A percentile compares a stretch with the other conserved stretches of the same genome.
Evolutionary conservation across 2,329 filamentous ascomycete species (phyloP).

Genomic region (Talaromyces amestolkiae): DNA sequence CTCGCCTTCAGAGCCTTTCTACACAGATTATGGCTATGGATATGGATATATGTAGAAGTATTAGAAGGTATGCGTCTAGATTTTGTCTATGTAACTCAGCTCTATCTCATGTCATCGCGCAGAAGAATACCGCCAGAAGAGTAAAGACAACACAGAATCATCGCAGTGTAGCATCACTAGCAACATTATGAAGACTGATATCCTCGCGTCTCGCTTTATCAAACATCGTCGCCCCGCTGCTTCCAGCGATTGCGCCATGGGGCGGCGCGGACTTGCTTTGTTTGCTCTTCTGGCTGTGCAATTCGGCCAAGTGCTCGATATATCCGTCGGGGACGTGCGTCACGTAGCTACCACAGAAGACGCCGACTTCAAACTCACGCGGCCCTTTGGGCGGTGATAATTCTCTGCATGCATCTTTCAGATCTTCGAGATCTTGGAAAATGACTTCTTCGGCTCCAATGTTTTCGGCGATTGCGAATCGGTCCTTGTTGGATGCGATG

Average conservation of each 20-base stretch:
- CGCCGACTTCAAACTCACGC: slow-evolving; percentile 78
- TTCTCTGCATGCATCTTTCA: slow-evolving; percentile 75
- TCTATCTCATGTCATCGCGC: neutral
- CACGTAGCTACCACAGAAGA: slow-evolving; percentile 85
- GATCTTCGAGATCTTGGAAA: slow-evolving; percentile 72
- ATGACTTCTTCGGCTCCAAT: slow-evolving; percentile 75
- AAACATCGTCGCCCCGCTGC: slow-evolving; percentile 10
- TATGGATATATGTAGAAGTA: neutral
- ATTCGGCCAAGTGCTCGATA: slow-evolving; percentile 61
- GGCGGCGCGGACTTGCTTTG: neutral
- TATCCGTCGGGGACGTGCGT: slow-evolving; percentile 77
- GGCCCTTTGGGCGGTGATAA: slow-evolving; percentile 56
- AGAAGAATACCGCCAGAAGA: neutral
- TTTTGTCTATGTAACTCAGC: slow-evolving; percentile 4
- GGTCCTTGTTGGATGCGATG: slow-evolving; percentile 66
- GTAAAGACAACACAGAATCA: neutral
- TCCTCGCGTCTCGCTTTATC: slow-evolving; percentile 17
- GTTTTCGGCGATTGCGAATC: slow-evolving; percentile 60
- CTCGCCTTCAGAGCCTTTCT: neutral
- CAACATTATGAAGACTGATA: slow-evolving; percentile 19
- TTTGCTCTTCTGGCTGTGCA: slow-evolving; percentile 15
- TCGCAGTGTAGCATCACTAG: slow-evolving; percentile 2
- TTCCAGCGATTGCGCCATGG: neutral
- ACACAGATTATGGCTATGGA: neutral
- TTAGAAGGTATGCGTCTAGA: neutral